phyloP scores from a whole-genome alignment of 495 filamentous ascomycete species.

The Podospora sp. region DNA sequence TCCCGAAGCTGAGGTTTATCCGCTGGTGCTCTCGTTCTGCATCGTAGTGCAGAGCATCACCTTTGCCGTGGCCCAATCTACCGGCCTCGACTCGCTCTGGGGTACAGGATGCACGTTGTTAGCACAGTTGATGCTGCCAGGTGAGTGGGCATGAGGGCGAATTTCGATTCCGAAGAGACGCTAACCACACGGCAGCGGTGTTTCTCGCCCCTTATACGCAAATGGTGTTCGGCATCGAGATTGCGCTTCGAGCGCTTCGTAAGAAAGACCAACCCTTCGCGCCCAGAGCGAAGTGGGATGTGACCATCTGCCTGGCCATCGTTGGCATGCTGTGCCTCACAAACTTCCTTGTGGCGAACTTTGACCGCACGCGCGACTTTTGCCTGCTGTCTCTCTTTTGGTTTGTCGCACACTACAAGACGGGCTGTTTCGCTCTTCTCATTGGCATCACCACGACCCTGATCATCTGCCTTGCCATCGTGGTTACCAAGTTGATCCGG shows the following conservation, averaged over 20 bases:
- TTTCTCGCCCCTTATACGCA: constrained; percentile 54
- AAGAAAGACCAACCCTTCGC: constrained; percentile 41
- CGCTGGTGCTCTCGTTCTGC: constrained; percentile 48
- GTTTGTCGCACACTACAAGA: constrained; percentile 50
- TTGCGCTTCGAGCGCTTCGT: constrained; percentile 43
- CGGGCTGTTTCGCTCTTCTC: constrained; percentile 44
- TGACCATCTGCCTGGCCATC: constrained; percentile 45
- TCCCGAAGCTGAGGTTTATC: constrained; percentile 43
- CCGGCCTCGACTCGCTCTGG: constrained; percentile 44
- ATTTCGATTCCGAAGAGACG: background rate
- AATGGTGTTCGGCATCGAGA: constrained; percentile 48
- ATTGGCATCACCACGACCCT: constrained; percentile 38
- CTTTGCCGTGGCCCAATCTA: constrained; percentile 49
- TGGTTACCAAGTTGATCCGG: constrained; percentile 44
- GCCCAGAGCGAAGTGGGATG: constrained; percentile 45
- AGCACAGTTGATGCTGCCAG: constrained; percentile 51
- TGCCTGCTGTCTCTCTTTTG: constrained; percentile 54
- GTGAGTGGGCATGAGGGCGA: constrained; percentile 33
- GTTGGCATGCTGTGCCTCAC: constrained; percentile 40
- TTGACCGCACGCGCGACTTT: constrained; percentile 42
- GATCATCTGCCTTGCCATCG: constrained; percentile 33
- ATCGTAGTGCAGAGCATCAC: constrained; percentile 51
- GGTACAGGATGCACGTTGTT: constrained; percentile 44
- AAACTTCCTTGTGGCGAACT: constrained; percentile 48
- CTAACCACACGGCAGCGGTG: constrained; percentile 41